phyloP scores from a whole-genome alignment of 768 basidiomycete genomes.

The Leccinum sublutescens region DNA sequence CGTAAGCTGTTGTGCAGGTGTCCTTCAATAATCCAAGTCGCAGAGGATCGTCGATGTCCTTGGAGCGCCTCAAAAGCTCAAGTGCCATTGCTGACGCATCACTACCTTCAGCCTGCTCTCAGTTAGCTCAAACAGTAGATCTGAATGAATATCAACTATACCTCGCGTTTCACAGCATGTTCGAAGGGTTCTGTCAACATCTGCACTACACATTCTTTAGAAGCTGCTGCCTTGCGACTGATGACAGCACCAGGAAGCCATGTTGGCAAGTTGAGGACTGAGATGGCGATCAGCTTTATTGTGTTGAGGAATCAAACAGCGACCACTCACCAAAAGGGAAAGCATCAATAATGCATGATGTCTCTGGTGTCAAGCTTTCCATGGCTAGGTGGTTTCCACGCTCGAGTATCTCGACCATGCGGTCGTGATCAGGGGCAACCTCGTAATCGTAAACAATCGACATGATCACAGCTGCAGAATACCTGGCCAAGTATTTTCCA shows the following conservation, averaged over 20 bases:
- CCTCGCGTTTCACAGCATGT: slow-evolving; percentile 15
- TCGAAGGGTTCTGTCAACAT: slow-evolving; percentile 23
- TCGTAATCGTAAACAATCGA: slow-evolving; percentile 42
- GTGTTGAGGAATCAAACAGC: too few species aligned
- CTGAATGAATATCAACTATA: neutral
- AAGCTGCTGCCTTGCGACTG: slow-evolving; percentile 21
- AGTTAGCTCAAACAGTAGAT: neutral
- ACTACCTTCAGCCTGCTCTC: slow-evolving; percentile 12
- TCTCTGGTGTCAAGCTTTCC: slow-evolving; percentile 16
- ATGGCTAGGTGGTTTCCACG: slow-evolving; percentile 25
- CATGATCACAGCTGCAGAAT: slow-evolving; percentile 38
- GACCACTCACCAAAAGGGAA: slow-evolving; percentile 25
- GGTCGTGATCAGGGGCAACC: slow-evolving; percentile 36
- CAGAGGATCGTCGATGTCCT: slow-evolving; percentile 5
- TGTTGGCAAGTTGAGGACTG: slow-evolving; percentile 24
- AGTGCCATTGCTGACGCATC: slow-evolving; percentile 13
- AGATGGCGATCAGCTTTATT: neutral
- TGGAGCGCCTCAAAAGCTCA: slow-evolving; percentile 4
- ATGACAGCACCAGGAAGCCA: slow-evolving; percentile 30
- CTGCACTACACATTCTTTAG: slow-evolving; percentile 2
- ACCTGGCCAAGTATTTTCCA: slow-evolving; percentile 13
- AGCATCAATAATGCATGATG: slow-evolving; percentile 12
- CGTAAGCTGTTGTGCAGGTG: slow-evolving; percentile 13
- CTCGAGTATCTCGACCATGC: slow-evolving; percentile 38
- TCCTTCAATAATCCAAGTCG: slow-evolving; percentile 14